Base-by-base conservation (phyloP, 108 stramenopile species). In the Mayamaea pseudoterrestris region DNA sequence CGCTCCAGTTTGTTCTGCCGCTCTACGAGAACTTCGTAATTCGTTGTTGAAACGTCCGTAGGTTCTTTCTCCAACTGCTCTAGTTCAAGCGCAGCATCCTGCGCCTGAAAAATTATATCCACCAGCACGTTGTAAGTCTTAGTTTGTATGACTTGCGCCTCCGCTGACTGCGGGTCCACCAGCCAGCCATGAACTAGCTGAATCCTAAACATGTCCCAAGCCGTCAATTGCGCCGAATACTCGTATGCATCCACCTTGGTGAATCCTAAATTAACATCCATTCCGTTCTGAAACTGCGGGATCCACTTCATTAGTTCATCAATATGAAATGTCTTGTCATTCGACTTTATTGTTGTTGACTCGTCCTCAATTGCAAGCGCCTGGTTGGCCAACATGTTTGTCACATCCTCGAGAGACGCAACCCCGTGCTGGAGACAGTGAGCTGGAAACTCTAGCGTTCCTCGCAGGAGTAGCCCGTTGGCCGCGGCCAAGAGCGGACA, bases 241-340 rank as follows among this genome's bases (percentile, higher is more conserved):
- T 99, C 98, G 28, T 91, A 81, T 26, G 74, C 90, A 5, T 63
- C 68, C 3, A 69, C 62, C 1, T 44, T 48, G 17, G 68, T 79
- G 54, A 99, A 99, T 47, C 75, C 74, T 13, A 93, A 89, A 66
- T 99, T 99, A 35, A 99, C 94, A 44, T 99, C 98, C 73, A 99
- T 93, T 8, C 98, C 98, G 50, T 73, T 73, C 31, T 85, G 83
- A 3, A 99, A 68, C 7, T 52, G 52, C 5, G 98, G 96, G 30
- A 98, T 76, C 1, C 93, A 54, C 26, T 64, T 39, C 23, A 98
- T 47, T 11, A 91, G 66, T 55, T 87, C 85, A 35, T 93, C 52
- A 35, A 96, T 57, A 30, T 76, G 79, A 41, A 66, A 44, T 47
- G 78, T 48, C 31, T 68, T 27, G 11, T 59, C 12, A 12, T 13